phyloP scores from a whole-genome alignment of 139 green algal species.

The Trebouxia sp. region DNA sequence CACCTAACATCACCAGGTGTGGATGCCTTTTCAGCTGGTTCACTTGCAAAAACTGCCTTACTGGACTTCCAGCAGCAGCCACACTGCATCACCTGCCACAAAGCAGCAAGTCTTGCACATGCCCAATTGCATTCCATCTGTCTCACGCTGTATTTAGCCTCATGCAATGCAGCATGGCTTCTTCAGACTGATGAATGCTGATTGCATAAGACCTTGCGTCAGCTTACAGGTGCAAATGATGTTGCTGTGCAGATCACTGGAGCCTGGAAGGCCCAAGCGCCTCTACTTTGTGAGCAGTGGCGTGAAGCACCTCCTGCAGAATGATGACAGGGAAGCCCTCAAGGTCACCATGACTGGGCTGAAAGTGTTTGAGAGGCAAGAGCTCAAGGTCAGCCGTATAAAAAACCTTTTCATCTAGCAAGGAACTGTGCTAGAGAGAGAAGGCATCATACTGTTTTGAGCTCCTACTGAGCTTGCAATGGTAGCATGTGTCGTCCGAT shows the following conservation, averaged over 20 bases:
- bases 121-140: too few species aligned
- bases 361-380: constrained; percentile 93
- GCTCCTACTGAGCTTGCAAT: too few species aligned
- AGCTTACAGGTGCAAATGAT: neutral
- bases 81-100: too few species aligned
- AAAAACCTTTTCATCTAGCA: neutral
- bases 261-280: constrained; percentile 58
- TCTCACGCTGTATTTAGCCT: too few species aligned
- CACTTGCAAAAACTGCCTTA: too few species aligned
- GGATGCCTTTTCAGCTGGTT: too few species aligned
- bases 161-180: too few species aligned
- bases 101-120: too few species aligned
- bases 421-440: neutral
- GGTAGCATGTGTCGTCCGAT: too few species aligned
- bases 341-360: constrained; percentile 80
- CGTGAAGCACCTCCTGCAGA: constrained; percentile 66
- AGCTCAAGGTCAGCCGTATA: constrained; percentile 40
- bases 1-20: too few species aligned
- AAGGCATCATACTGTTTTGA: neutral
- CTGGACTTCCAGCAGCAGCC: too few species aligned
- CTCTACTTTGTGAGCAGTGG: constrained; percentile 62
- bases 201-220: neutral
- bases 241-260: constrained; percentile 7
- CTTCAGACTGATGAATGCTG: neutral
- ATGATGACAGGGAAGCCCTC: constrained; percentile 71